phyloP scores from a whole-genome alignment of 2,329 filamentous ascomycete species.

The Aureobasidium leucospermi region DNA sequence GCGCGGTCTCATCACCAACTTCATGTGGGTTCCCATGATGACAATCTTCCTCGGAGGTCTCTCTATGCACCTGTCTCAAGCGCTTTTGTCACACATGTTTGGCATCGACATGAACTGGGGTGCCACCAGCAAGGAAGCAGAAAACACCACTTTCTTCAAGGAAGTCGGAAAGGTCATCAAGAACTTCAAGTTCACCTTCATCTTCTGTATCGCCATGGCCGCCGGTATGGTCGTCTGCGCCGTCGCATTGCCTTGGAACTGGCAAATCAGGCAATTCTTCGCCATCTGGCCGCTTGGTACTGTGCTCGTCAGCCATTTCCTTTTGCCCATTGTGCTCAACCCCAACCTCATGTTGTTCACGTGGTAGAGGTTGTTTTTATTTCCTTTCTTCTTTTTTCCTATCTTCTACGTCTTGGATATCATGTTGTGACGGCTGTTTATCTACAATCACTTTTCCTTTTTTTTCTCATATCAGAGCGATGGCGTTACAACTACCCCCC shows the following conservation, averaged over 20 bases:
- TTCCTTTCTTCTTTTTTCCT: background rate
- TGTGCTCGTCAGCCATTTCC: slow-evolving; percentile 49
- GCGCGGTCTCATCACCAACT: slow-evolving; percentile 42
- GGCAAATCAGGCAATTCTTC: slow-evolving; percentile 51
- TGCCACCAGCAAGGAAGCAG: slow-evolving; percentile 53
- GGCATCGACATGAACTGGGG: slow-evolving; percentile 42
- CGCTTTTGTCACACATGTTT: slow-evolving; percentile 34
- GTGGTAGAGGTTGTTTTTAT: slow-evolving; percentile 22
- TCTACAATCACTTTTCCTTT: background rate
- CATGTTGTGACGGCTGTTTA: background rate
- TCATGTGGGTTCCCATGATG: slow-evolving; percentile 58
- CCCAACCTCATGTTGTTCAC: slow-evolving; percentile 58
- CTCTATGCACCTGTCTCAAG: slow-evolving; percentile 33
- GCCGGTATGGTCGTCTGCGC: slow-evolving; percentile 44
- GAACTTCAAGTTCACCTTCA: slow-evolving; percentile 50
- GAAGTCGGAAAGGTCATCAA: slow-evolving; percentile 50
- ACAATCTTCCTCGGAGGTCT: slow-evolving; percentile 35
- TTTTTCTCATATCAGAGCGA: background rate
- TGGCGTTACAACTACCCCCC: background rate
- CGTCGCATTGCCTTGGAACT: slow-evolving; percentile 45
- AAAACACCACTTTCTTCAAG: slow-evolving; percentile 49
- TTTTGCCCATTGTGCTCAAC: slow-evolving; percentile 54
- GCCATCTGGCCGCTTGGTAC: too few relatives aligned
- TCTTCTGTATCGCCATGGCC: slow-evolving; percentile 41
- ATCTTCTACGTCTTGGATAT: background rate